These are phyloP conservation scores for Hygrocybe coccinea DNA, from an alignment of 768 basidiomycete species.

Conservation along the genomic window DNA sequence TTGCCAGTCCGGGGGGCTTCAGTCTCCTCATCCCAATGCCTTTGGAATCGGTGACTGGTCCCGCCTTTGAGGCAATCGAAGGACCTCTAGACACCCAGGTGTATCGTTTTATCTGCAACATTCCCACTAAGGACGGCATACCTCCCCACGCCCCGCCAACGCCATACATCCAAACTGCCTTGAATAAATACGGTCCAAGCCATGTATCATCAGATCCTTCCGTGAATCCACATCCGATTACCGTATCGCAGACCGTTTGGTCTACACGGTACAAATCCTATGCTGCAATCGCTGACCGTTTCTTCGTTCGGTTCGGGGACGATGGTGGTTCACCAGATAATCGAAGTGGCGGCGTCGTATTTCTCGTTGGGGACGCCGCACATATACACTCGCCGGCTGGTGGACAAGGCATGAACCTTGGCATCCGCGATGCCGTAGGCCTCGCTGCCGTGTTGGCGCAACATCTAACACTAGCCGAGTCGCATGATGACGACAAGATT, in stretches of 20 bases:
- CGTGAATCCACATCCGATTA: slow-evolving; percentile 28
- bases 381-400: slow-evolving; percentile 52
- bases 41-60: not conserved
- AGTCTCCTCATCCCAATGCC: slow-evolving; percentile 39
- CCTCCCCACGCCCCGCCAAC: slow-evolving; percentile 35
- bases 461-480: slow-evolving; percentile 20
- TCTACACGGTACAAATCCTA: slow-evolving; percentile 45
- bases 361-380: slow-evolving; percentile 44
- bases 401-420: slow-evolving; percentile 58
- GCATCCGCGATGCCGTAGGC: slow-evolving; percentile 49
- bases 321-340: slow-evolving; percentile 2
- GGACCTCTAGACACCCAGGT: slow-evolving; percentile 15
- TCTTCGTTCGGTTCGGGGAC: slow-evolving; percentile 29
- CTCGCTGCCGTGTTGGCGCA: slow-evolving; percentile 39
- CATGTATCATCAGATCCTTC: slow-evolving; percentile 31
- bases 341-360: slow-evolving; percentile 2
- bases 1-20: slow-evolving; percentile 27
- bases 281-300: slow-evolving; percentile 39
- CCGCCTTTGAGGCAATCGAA: slow-evolving; percentile 14
- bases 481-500: too few relatives aligned
- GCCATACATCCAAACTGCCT: slow-evolving; percentile 41
- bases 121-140: slow-evolving; percentile 31
- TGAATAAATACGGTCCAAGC: slow-evolving; percentile 38
- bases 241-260: slow-evolving; percentile 39
- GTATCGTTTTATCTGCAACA: slow-evolving; percentile 39